A percentile compares a stretch with the other conserved stretches of the same genome.
These are phyloP conservation scores for Exophiala aquamarina DNA, from an alignment of 2,329 filamentous ascomycete genomes.

Conservation along the genomic window DNA sequence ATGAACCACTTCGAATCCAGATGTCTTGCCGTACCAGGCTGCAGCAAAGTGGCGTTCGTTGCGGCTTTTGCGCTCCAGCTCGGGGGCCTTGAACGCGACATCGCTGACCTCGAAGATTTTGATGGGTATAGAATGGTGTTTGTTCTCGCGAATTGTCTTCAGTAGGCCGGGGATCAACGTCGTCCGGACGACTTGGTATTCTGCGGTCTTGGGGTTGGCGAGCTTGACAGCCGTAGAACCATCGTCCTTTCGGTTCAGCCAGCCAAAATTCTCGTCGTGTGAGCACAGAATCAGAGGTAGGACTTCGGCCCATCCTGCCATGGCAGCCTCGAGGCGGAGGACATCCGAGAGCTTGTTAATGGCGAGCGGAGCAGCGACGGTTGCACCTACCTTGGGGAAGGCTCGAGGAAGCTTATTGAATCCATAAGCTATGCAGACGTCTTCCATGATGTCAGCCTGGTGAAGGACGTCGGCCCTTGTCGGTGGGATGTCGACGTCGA, in stretches of 20 bases:
- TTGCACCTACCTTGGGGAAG: conserved; percentile 81
- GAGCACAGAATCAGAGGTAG: conserved; percentile 96
- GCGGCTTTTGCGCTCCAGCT: conserved; percentile 77
- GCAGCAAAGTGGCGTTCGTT: conserved; percentile 97
- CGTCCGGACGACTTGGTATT: conserved; percentile 92
- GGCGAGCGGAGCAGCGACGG: conserved; percentile 79
- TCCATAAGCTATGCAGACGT: conserved; percentile 92
- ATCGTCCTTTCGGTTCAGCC: conserved; percentile 87
- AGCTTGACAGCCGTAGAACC: conserved; percentile 79
- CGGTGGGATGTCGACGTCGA: conserved; percentile 80
- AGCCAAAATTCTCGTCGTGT: conserved; percentile 96
- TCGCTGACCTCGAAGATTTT: conserved; percentile 91
- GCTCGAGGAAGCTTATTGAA: conserved; percentile 93
- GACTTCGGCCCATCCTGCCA: conserved; percentile 95
- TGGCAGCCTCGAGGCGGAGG: conserved; percentile 81
- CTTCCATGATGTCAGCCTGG: conserved; percentile 98
- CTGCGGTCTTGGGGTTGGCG: conserved; percentile 87
- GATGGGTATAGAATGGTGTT: conserved; percentile 81
- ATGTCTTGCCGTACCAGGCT: conserved; percentile 90
- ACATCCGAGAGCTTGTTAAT: conserved; percentile 97
- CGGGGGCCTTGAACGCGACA: conserved; percentile 84
- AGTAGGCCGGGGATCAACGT: conserved; percentile 81
- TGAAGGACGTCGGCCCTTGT: conserved; percentile 94
- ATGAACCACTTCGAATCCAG: conserved; percentile 93
- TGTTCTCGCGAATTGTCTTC: conserved; percentile 93